Conservation (phyloP, 805 yeast genomes). For the Kurtzmaniella fragi region DNA sequence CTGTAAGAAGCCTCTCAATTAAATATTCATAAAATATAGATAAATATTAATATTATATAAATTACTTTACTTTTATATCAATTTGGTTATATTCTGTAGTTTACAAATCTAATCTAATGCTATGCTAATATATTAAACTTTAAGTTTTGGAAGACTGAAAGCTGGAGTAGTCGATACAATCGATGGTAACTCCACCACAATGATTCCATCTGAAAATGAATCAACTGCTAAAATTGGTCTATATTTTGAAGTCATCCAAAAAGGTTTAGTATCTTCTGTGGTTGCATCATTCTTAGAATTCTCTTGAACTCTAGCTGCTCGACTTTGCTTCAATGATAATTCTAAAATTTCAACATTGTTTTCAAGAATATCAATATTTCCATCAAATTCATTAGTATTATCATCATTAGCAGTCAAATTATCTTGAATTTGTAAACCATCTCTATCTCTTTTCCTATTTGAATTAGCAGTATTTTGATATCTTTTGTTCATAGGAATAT, state of each 20-base stretch:
- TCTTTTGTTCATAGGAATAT: conserved; percentile 43
- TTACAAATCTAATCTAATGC: neutral
- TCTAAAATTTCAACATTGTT: conserved; percentile 12
- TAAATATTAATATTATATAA: neutral
- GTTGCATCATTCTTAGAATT: conserved; percentile 36
- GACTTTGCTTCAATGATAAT: conserved; percentile 23
- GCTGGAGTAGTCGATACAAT: conserved; percentile 44
- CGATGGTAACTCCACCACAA: conserved; percentile 55
- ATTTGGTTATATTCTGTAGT: neutral
- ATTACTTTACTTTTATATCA: no score
- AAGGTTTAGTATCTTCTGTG: conserved; percentile 40
- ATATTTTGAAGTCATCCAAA: conserved; percentile 74
- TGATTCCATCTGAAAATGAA: conserved; percentile 47
- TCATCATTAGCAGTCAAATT: conserved; percentile 18
- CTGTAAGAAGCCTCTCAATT: conserved; percentile 69
- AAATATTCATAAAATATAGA: neutral
- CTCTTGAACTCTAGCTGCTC: conserved; percentile 29
- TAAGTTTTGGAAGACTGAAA: conserved; percentile 55
- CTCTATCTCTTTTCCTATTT: conserved; percentile 38
- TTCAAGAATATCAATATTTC: conserved; percentile 15
- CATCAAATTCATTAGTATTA: conserved; percentile 12
- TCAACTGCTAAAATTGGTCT: conserved; percentile 65
- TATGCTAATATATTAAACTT: conserved; percentile 25
- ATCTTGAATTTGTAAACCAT: conserved; percentile 34
- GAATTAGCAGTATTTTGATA: conserved; percentile 18